phyloP scores from a whole-genome alignment of 1,284 basidiomycete species.

The Ustilago curta region DNA sequence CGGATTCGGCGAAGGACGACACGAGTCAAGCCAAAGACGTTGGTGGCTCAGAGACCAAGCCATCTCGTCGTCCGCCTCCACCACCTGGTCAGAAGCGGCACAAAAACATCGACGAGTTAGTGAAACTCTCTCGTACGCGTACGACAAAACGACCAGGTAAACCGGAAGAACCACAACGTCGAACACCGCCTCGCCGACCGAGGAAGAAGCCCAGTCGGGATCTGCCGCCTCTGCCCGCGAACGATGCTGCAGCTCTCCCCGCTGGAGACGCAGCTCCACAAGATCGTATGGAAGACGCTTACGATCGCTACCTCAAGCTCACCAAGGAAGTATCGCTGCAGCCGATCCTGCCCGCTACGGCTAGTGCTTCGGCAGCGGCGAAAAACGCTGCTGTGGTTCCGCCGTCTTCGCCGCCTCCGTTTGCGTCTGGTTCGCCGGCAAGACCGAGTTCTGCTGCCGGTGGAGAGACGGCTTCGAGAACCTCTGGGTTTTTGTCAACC shows the following conservation, averaged over 20 bases:
- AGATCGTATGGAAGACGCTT: conserved; percentile 81
- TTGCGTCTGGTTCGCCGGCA: conserved; percentile 23
- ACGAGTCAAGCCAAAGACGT: neutral
- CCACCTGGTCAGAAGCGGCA: conserved; percentile 42
- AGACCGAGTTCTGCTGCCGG: conserved; percentile 18
- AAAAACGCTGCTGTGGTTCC: conserved; percentile 9
- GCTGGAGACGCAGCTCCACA: conserved; percentile 56
- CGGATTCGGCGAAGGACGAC: conserved; percentile 17
- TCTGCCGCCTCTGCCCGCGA: conserved; percentile 44
- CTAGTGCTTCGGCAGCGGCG: conserved; percentile 12
- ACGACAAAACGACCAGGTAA: conserved; percentile 37
- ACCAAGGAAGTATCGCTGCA: conserved; percentile 52
- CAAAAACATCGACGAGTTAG: conserved; percentile 49
- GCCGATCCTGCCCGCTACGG: conserved; percentile 39
- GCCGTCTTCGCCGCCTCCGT: conserved; percentile 23
- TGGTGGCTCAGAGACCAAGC: conserved; percentile 11
- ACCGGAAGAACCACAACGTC: conserved; percentile 49
- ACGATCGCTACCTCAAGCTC: conserved; percentile 80
- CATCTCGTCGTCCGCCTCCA: conserved; percentile 43
- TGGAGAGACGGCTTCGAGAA: conserved; percentile 35
- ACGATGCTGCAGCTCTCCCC: too few species aligned
- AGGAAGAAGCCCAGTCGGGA: conserved; percentile 40
- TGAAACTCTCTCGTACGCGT: conserved; percentile 44
- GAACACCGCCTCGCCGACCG: conserved; percentile 39
- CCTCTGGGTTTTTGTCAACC: conserved; percentile 58